Conservation (phyloP, 2,329 filamentous ascomycete genomes). For the Exophiala spinifera region DNA sequence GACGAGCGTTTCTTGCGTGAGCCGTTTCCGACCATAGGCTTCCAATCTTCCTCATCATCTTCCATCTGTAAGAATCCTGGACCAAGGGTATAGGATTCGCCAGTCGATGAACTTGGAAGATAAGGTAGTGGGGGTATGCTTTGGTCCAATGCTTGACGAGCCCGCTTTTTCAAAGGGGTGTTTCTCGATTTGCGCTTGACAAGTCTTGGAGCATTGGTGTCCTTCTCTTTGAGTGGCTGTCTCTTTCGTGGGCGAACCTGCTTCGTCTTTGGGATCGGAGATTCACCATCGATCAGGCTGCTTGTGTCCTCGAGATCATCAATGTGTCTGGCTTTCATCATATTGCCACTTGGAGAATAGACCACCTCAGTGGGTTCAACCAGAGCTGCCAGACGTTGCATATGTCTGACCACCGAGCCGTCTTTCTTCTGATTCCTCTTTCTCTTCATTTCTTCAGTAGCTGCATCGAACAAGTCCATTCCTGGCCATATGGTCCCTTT, state of each 20-base stretch:
- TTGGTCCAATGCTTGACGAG: slow-evolving; percentile 13
- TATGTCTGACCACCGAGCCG: slow-evolving; percentile 42
- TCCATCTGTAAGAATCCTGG: slow-evolving; percentile 26
- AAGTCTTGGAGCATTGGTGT: slow-evolving; percentile 35
- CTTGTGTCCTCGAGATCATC: slow-evolving; percentile 49
- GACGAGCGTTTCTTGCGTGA: slow-evolving; percentile 31
- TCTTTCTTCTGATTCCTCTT: slow-evolving; percentile 54
- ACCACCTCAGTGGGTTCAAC: slow-evolving; percentile 48
- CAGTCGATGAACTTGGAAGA: slow-evolving; percentile 25
- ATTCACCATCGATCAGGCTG: slow-evolving; percentile 46
- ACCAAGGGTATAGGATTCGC: slow-evolving; percentile 24
- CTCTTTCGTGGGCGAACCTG: slow-evolving; percentile 32
- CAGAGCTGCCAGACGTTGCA: slow-evolving; percentile 45
- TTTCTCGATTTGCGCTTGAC: slow-evolving; percentile 31
- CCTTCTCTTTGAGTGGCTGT: slow-evolving; percentile 34
- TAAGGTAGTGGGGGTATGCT: slow-evolving; percentile 26
- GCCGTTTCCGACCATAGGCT: slow-evolving; percentile 33
- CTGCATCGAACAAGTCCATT: slow-evolving; percentile 53
- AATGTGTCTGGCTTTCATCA: slow-evolving; percentile 46
- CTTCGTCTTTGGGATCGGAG: slow-evolving; percentile 37
- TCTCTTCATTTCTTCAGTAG: slow-evolving; percentile 47
- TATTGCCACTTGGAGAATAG: slow-evolving; percentile 43
- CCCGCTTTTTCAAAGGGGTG: slow-evolving; percentile 15
- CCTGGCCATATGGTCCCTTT: slow-evolving; percentile 51
- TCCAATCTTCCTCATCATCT: slow-evolving; percentile 36